Conservation (phyloP, 805 yeast genomes). For the Saturnispora ahearnii region DNA sequence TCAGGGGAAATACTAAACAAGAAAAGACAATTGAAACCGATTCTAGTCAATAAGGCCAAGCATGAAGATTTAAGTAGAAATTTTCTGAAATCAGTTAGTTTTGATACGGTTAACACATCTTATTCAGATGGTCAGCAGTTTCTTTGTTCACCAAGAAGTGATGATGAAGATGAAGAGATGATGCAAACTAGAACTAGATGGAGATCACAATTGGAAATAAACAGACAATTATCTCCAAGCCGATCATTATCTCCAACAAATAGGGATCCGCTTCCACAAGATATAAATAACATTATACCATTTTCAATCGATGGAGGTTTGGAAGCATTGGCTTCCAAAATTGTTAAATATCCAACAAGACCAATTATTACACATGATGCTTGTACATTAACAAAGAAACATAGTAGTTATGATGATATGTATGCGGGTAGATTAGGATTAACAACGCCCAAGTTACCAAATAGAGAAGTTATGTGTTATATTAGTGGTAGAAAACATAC, state of each 20-base stretch:
- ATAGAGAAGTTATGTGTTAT: conserved; percentile 52
- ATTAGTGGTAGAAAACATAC: conserved; percentile 67
- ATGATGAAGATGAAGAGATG: conserved; percentile 16
- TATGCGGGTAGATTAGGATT: conserved; percentile 31
- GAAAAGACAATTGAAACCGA: conserved; percentile 8
- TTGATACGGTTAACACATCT: conserved; percentile 43
- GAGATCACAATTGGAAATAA: conserved; percentile 1
- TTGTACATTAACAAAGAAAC: conserved; percentile 38
- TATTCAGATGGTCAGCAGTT: conserved; percentile 18
- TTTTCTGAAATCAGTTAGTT: conserved; percentile 31
- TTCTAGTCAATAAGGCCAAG: conserved; percentile 7
- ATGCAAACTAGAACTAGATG: conserved; percentile 6
- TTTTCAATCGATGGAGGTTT: conserved; percentile 31
- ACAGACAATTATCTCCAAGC: conserved; percentile 2
- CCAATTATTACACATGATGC: conserved; percentile 34
- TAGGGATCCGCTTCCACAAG: conserved; percentile 14
- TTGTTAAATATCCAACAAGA: conserved; percentile 25
- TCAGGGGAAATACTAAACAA: background rate
- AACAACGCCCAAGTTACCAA: conserved; percentile 32
- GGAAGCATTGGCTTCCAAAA: background rate
- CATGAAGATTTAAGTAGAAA: conserved; percentile 6
- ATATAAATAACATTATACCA: conserved; percentile 3
- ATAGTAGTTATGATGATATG: conserved; percentile 38
- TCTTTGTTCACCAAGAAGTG: conserved; percentile 14
- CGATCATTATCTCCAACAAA: background rate